Base-by-base conservation (phyloP, 2,329 filamentous ascomycete genomes). In the Emmonsiellopsis sp. region DNA sequence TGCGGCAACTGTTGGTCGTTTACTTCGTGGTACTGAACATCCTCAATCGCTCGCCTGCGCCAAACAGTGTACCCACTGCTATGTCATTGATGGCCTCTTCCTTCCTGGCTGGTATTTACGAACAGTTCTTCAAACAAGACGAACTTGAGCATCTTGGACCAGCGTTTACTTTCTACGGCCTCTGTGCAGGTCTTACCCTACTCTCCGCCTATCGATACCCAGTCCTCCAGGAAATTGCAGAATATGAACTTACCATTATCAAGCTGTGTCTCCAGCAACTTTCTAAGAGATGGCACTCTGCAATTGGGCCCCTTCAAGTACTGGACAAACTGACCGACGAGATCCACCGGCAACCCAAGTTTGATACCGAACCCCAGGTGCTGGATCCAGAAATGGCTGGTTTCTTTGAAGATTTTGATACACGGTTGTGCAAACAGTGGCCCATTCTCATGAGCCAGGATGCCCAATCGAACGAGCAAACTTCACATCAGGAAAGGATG, bases 11-110 rank as follows among this genome's bases (percentile, higher is more conserved):
- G 0, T 42, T 63, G 2, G 56, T 66, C 48, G 59, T 69, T 55
- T 74, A 74, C 53, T 71, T 74, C 34, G 67, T 63, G 2, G 64
- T 67, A 0, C 56, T 74, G 6, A 64, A 70, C 7, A 71, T 73
- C 13, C 54, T 74, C 1, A 66, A 73, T 55, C 65, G 69, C 27
- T 64, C 67, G 1, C 57, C 62, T 40, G 14, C 37, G 11, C 37
- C 37, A 14, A 50, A 65, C 62, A 59, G 62, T 33, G 59, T 64
- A 2, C 69, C 67, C 0, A 69, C 67, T 0, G 65, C 68, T 7
- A 67, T 66, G 5, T 70, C 70, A 1, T 56, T 74, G 0, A 59
- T 74, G 0, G 70, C 71, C 6, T 70, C 71, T 0, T 73, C 70
- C 0, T 73, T 69, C 47, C 62, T 73, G 27, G 69, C 68, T 0